Evolutionary conservation across 2,329 filamentous ascomycete species (phyloP).

Genomic region (Ophiostoma sp.): DNA sequence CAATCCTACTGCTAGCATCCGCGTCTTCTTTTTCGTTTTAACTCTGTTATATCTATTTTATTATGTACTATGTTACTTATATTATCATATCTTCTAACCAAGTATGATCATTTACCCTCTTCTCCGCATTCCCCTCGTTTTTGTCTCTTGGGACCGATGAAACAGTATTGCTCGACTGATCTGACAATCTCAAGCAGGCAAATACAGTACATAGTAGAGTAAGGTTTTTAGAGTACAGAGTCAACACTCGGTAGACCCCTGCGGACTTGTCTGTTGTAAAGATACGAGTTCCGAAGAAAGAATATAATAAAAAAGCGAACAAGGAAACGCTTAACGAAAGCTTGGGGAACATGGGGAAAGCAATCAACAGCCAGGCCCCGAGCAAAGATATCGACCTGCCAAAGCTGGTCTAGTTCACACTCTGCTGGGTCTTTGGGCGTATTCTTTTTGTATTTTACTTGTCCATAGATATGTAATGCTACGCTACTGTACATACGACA

Average conservation of each 20-base stretch:
- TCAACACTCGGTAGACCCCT: not conserved
- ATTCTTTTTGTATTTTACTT: too few relatives aligned
- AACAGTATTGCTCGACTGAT: not conserved
- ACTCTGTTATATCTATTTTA: not conserved
- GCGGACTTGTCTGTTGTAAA: not conserved
- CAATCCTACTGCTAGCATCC: not conserved
- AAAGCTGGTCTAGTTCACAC: not conserved
- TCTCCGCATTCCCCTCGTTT: conserved; percentile 6
- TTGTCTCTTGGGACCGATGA: not conserved
- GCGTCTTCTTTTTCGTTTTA: not conserved
- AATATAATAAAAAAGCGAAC: not conserved
- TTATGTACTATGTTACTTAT: too few relatives aligned
- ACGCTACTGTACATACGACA: too few relatives aligned
- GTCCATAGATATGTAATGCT: too few relatives aligned
- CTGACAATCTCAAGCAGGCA: not conserved
- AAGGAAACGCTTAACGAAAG: not conserved
- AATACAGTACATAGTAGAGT: not conserved
- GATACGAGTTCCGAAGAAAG: not conserved
- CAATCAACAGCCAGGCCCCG: not conserved
- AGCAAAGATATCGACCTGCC: not conserved
- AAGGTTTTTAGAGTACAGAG: not conserved
- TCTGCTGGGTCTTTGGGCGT: not conserved
- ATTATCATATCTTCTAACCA: not conserved
- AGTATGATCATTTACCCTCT: not conserved
- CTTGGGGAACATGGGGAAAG: conserved; percentile 7